Evolutionary conservation across 129 eudicot genomes (phyloP).

Genomic region (carrot (Daucus carota)): DNA sequence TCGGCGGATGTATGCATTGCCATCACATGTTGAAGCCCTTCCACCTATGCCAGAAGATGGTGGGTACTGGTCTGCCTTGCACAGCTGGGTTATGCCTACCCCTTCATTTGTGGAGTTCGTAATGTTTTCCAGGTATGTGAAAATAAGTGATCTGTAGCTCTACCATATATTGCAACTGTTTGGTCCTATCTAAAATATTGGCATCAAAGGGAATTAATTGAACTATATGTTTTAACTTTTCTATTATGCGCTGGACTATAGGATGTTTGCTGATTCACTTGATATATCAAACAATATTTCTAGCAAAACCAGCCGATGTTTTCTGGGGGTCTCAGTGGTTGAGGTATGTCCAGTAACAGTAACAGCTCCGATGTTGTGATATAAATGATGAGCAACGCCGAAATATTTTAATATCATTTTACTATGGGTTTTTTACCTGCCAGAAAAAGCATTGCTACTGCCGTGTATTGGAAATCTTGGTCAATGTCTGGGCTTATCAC

Average conservation of each 20-base stretch:
- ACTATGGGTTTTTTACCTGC: not conserved
- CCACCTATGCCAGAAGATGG: conserved; percentile 99
- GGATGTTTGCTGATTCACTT: conserved; percentile 94
- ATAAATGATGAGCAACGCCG: not conserved
- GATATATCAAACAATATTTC: conserved; percentile 50
- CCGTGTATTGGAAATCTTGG: conserved; percentile 69
- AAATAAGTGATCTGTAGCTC: not conserved
- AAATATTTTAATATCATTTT: not conserved
- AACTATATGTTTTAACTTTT: not conserved
- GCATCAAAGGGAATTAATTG: not conserved
- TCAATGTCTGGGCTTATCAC: conserved; percentile 97
- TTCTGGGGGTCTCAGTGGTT: conserved; percentile 48
- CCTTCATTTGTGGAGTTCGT: conserved; percentile 86
- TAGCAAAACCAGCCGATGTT: conserved; percentile 35
- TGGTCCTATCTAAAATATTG: not conserved
- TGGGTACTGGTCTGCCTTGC: conserved; percentile 87
- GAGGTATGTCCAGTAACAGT: conserved; percentile 46
- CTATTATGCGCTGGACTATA: conserved; percentile 12
- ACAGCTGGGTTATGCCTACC: conserved; percentile 98
- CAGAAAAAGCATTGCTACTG: conserved; percentile 87
- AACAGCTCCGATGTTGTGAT: not conserved
- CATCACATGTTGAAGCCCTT: conserved; percentile 78
- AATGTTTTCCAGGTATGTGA: conserved; percentile 75
- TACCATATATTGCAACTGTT: conserved; percentile 6
- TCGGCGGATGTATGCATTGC: conserved; percentile 76